Evolutionary conservation across 1,284 basidiomycete species (phyloP), one percentile per base, ranked within the genome.

Genomic region (Laetiporus sulphureus): DNA sequence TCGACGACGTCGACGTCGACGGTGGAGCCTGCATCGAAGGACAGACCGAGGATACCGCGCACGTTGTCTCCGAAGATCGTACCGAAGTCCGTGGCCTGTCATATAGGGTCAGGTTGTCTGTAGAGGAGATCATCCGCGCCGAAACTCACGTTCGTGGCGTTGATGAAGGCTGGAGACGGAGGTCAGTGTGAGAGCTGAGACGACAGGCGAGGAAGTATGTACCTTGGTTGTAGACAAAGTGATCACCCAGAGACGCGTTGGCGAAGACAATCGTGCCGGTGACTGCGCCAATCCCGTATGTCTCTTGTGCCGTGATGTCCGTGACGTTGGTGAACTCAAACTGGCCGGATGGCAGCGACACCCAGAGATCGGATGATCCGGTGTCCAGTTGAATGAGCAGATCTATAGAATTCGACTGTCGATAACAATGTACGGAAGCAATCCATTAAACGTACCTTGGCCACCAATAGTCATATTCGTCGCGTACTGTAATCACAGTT

Each of bases 101-200:
- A n/a, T n/a, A n/a, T n/a, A n/a, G n/a, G n/a, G n/a, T n/a, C n/a
- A n/a, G n/a, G n/a, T n/a, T n/a, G n/a, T n/a, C n/a, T n/a, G n/a
- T n/a, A n/a, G n/a, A n/a, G n/a, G n/a, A n/a, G n/a, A n/a, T n/a
- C n/a, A n/a, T n/a, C n/a, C n/a, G n/a, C n/a, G n/a, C n/a, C n/a
- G n/a, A n/a, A 46, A 18, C 44, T 34, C 5, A 46, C 42, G 21
- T 48, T 44, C 2, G 52, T 52, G 6, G 50, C 54, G 41, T 60
- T 58, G 29, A 63, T 22, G 45, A 63, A 60, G 4, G 59, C 62
- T n/a, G n/a, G n/a, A n/a, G n/a, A n/a, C n/a, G n/a, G n/a, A n/a
- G n/a, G n/a, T n/a, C n/a, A n/a, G n/a, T n/a, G n/a, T n/a, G n/a
- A n/a, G n/a, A n/a, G n/a, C n/a, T n/a, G n/a, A n/a, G n/a, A n/a